Percentiles rank a stretch among this genome's conserved stretches.
phyloP scores from a whole-genome alignment of 2,329 filamentous ascomycete species.

The Fusarium sp. region DNA sequence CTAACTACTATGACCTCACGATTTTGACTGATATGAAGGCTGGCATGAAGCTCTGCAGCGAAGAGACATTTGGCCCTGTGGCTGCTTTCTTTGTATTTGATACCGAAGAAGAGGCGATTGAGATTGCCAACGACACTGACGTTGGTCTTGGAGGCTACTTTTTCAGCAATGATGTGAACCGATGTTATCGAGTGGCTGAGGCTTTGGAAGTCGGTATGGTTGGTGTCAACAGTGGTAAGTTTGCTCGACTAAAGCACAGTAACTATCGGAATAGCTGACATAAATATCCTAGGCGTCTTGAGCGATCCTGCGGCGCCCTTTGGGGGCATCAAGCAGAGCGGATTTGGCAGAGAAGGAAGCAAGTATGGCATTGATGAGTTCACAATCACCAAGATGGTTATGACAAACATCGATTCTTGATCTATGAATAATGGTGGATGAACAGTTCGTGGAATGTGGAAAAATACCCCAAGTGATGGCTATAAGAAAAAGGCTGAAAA shows the following conservation, averaged over 20 bases:
- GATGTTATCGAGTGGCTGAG: constrained; percentile 61
- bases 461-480: constrained; percentile 42
- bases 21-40: constrained; percentile 77
- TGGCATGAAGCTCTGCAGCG: constrained; percentile 75
- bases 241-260: background rate
- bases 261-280: constrained; percentile 29
- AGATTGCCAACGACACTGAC: constrained; percentile 75
- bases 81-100: constrained; percentile 79
- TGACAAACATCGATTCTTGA: constrained; percentile 50
- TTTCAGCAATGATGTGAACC: constrained; percentile 65
- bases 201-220: constrained; percentile 63
- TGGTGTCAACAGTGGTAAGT: constrained; percentile 53
- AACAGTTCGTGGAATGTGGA: constrained; percentile 20
- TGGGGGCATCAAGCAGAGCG: constrained; percentile 83
- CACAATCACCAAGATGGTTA: constrained; percentile 73
- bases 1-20: constrained; percentile 79
- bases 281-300: constrained; percentile 56
- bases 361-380: constrained; percentile 82
- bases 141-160: constrained; percentile 83
- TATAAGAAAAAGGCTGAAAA: background rate
- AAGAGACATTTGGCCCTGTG: constrained; percentile 82
- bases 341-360: constrained; percentile 82
- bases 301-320: constrained; percentile 72
- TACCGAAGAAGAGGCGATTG: constrained; percentile 77
- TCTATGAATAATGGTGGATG: constrained; percentile 12